Base-by-base conservation (phyloP, 2,329 filamentous ascomycete species). In the Trichoderma oligosporum region DNA sequence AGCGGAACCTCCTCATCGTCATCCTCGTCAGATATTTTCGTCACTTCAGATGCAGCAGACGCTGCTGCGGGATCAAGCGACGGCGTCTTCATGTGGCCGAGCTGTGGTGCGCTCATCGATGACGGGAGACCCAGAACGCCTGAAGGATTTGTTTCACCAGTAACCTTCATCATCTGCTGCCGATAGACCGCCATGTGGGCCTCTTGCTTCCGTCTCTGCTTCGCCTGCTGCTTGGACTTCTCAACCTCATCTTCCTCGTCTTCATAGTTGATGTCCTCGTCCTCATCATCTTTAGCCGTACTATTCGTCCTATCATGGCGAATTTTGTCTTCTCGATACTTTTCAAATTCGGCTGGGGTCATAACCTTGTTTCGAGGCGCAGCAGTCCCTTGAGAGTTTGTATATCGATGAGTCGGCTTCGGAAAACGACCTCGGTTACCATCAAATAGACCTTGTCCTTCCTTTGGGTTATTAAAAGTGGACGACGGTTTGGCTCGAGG, bases 141-240 rank as follows among this genome's bases (percentile, higher is more conserved):
- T 9, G 75, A 67, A 12, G 78, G 58, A 11, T 79, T 71, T 20
- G 84, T 75, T 64, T 93, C 89, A 46, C 91, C 91, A 1, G 91
- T 95, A 27, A 94, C 88, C 73, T 96, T 96, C 88, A 93, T 96
- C 91, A 96, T 96, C 72, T 94, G 89, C 70, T 96, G 91, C 58
- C 91, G 84, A 71, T 96, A 96, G 1, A 96, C 87, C 1, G 90
- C 82, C 78, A 96, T 86, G 69, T 94, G 90, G 11, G 91, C 91
- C 71, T 96, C 90, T 69, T 96, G 91, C 76, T 92, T 94, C 66
- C 85, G 83, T 61, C 91, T 81, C 69, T 94, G 89, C 69, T 86
- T 88, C 16, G 87, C 84, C 45, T 87, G 79, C 67, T 89, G 81
- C 67, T 80, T 87, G 25, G 84, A 83, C 67, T 88, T 89, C 66